These are phyloP conservation scores for Urtica urens DNA, from an alignment of 306 rosid species.

Conservation along the genomic window DNA sequence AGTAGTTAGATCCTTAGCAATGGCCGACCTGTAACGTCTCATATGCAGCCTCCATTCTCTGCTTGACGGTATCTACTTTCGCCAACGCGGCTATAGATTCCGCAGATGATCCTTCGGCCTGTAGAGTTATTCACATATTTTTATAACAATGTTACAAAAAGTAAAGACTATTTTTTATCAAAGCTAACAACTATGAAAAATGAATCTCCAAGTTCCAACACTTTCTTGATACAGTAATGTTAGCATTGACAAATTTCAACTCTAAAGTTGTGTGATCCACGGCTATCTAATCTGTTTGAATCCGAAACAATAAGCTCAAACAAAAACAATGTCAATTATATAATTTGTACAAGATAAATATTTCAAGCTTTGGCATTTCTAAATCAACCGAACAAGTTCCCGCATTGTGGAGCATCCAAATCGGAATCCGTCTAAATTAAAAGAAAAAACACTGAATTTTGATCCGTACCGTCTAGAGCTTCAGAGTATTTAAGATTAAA, in stretches of 20 bases:
- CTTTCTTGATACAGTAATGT: too few relatives aligned
- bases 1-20: conserved; percentile 8
- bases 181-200: too few relatives aligned
- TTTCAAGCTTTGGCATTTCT: background rate
- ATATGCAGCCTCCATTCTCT: conserved; percentile 98
- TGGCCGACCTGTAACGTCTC: conserved; percentile 75
- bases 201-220: too few relatives aligned
- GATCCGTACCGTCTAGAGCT: too few relatives aligned
- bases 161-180: too few relatives aligned
- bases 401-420: background rate
- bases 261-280: too few relatives aligned
- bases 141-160: background rate
- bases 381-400: background rate
- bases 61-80: conserved; percentile 84
- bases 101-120: conserved; percentile 98
- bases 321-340: background rate
- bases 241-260: too few relatives aligned
- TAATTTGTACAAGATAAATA: background rate
- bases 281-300: background rate
- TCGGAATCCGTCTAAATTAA: too few relatives aligned
- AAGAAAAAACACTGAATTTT: too few relatives aligned
- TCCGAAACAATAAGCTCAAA: conserved; percentile 2
- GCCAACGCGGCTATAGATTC: conserved; percentile 95
- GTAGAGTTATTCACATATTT: conserved; percentile 1
- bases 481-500: too few relatives aligned